Conservation (phyloP, 139 green algal genomes). For the Volvox reticuliferus region DNA sequence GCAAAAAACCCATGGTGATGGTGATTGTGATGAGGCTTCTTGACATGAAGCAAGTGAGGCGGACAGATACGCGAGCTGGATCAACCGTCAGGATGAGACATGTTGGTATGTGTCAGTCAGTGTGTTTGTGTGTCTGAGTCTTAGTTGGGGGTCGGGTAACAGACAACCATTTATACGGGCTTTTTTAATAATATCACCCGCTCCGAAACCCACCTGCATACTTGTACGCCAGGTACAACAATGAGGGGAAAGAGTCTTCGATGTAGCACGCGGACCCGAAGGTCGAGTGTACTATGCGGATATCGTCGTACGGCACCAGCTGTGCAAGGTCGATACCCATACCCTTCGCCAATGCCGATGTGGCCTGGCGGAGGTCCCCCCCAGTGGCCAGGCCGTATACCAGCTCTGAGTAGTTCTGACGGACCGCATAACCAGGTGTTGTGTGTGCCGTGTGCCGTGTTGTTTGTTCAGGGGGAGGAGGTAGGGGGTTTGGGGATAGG, state of each 20-base stretch:
- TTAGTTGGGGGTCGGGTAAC: no score
- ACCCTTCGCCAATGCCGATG: neutral
- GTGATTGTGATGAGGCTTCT: no score
- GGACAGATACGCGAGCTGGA: no score
- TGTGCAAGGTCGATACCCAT: slow-evolving; percentile 40
- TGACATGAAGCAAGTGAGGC: no score
- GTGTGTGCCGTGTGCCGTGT: no score
- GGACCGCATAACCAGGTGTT: no score
- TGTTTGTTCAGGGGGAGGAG: neutral
- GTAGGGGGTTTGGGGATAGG: neutral
- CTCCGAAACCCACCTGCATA: slow-evolving; percentile 55
- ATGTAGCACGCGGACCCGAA: slow-evolving; percentile 81
- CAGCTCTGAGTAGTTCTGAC: slow-evolving; percentile 60
- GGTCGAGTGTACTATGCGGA: slow-evolving; percentile 62
- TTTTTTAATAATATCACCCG: no score
- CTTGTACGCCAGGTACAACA: slow-evolving; percentile 74
- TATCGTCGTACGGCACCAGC: slow-evolving; percentile 55
- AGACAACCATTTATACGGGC: no score
- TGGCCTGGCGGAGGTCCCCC: slow-evolving; percentile 30
- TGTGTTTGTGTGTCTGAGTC: no score
- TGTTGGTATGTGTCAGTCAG: no score
- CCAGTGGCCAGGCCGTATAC: slow-evolving; percentile 50
- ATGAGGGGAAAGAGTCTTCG: slow-evolving; percentile 60
- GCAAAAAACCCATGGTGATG: no score
- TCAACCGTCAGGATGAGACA: no score